Conservation (phyloP, 192 early-diverging fungal species). For the Thamnidium elegans region DNA sequence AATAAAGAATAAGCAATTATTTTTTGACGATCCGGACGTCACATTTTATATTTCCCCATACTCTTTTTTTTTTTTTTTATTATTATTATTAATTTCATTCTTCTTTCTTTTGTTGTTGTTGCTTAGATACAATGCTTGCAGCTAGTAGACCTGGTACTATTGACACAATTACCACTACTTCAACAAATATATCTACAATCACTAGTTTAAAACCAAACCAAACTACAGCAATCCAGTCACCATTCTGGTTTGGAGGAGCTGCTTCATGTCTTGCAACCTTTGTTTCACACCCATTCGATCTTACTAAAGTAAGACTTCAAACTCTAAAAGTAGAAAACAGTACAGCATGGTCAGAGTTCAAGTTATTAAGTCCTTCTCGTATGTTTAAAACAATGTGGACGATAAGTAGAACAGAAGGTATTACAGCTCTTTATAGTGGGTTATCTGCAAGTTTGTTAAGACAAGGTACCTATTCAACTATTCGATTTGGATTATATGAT, state of each 20-base stretch:
- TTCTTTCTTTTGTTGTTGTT: too few relatives aligned
- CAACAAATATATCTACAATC: background rate
- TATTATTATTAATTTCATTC: too few relatives aligned
- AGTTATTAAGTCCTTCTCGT: slow-evolving; percentile 34
- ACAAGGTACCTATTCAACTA: slow-evolving; percentile 78
- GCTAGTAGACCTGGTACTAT: background rate
- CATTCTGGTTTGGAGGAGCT: slow-evolving; percentile 42
- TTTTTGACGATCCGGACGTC: too few relatives aligned
- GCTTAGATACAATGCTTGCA: too few relatives aligned
- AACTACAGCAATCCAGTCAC: slow-evolving; percentile 8
- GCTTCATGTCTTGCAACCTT: slow-evolving; percentile 56
- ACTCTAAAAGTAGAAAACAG: slow-evolving; percentile 36
- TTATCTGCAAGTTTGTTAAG: slow-evolving; percentile 70
- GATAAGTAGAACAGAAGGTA: slow-evolving; percentile 64
- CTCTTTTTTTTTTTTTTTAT: background rate
- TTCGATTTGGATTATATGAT: slow-evolving; percentile 78
- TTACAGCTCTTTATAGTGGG: slow-evolving; percentile 65
- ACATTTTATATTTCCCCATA: background rate
- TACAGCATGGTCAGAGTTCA: slow-evolving; percentile 11
- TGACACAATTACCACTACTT: background rate
- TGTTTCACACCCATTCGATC: slow-evolving; percentile 80
- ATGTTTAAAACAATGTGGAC: slow-evolving; percentile 72
- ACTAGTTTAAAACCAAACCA: slow-evolving; percentile 2
- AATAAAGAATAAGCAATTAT: background rate
- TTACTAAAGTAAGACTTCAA: slow-evolving; percentile 84